Percentiles rank a stretch among this genome's conserved stretches.
These are phyloP conservation scores for Calonectria fujianensis DNA, from an alignment of 2,329 filamentous ascomycete genomes.

Conservation along the genomic window DNA sequence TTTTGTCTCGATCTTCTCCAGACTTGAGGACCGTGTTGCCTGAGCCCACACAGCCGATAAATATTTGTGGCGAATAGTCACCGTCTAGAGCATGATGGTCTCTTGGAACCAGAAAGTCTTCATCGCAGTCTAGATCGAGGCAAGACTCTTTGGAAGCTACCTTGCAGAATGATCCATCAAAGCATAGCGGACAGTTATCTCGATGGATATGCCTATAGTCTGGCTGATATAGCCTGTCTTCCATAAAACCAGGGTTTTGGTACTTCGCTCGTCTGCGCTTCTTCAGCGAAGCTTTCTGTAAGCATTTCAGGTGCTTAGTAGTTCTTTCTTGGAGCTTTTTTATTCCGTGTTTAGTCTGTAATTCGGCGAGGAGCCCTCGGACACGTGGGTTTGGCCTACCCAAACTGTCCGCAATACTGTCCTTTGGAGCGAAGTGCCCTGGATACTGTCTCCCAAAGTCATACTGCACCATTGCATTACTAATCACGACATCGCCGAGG, in stretches of 20 bases:
- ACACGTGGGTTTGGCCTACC: conserved; percentile 51
- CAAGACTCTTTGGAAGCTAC: neutral
- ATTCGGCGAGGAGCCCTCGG: conserved; percentile 42
- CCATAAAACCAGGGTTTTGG: neutral
- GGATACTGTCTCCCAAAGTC: conserved; percentile 55
- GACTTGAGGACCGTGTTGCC: conserved; percentile 62
- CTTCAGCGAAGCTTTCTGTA: neutral
- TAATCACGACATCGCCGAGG: conserved; percentile 60
- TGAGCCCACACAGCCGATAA: conserved; percentile 56
- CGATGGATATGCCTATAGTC: neutral
- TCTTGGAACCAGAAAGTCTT: conserved; percentile 39
- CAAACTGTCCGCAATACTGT: conserved; percentile 49
- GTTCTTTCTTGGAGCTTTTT: conserved; percentile 41
- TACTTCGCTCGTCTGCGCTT: neutral
- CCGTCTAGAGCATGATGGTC: neutral
- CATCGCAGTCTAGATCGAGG: neutral
- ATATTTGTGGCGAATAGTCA: conserved; percentile 49
- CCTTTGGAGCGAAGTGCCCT: conserved; percentile 49
- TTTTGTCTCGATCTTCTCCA: conserved; percentile 16
- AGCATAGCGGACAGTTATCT: neutral
- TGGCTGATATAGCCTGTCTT: neutral
- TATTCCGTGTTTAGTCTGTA: neutral
- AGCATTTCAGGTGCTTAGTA: conserved; percentile 42
- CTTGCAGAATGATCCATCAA: neutral
- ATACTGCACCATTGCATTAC: conserved; percentile 55